Evolutionary conservation across 2,329 filamentous ascomycete genomes (phyloP).

Genomic region (Fusarium albidum): DNA sequence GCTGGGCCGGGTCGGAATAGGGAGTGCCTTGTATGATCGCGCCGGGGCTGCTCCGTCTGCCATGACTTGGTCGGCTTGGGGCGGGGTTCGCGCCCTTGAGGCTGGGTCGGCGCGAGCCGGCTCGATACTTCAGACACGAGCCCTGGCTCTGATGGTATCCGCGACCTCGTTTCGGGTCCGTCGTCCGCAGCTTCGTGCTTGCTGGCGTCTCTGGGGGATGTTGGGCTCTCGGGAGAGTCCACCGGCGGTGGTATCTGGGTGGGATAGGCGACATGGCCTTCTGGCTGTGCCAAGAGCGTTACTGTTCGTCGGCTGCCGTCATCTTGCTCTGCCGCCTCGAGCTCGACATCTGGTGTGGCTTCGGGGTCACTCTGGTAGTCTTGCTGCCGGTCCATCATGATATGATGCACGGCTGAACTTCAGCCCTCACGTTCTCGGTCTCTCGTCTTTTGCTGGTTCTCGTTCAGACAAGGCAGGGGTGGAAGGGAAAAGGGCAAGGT

Average conservation of each 20-base stretch:
- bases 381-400: constrained; percentile 14
- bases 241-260: constrained; percentile 18
- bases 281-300: constrained; percentile 19
- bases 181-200: background rate
- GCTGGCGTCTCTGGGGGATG: constrained; percentile 14
- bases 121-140: background rate
- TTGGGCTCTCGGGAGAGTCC: constrained; percentile 24
- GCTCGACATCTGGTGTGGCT: constrained; percentile 3
- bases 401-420: too few relatives aligned
- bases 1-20: constrained; percentile 29
- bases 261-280: constrained; percentile 27
- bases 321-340: constrained; percentile 21
- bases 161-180: background rate
- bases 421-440: background rate
- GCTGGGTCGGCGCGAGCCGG: constrained; percentile 5
- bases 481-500: too few relatives aligned
- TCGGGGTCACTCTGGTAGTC: constrained; percentile 14
- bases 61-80: constrained; percentile 32
- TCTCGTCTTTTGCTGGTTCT: background rate
- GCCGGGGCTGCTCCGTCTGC: constrained; percentile 31
- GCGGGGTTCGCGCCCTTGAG: constrained; percentile 9
- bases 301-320: constrained; percentile 7
- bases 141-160: constrained; percentile 9
- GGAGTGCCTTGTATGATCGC: constrained; percentile 11
- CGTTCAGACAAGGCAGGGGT: too few relatives aligned